Evolutionary conservation across 1,284 basidiomycete genomes (phyloP), one percentile per base, ranked within the genome.

Genomic region (Ustilago esculenta): DNA sequence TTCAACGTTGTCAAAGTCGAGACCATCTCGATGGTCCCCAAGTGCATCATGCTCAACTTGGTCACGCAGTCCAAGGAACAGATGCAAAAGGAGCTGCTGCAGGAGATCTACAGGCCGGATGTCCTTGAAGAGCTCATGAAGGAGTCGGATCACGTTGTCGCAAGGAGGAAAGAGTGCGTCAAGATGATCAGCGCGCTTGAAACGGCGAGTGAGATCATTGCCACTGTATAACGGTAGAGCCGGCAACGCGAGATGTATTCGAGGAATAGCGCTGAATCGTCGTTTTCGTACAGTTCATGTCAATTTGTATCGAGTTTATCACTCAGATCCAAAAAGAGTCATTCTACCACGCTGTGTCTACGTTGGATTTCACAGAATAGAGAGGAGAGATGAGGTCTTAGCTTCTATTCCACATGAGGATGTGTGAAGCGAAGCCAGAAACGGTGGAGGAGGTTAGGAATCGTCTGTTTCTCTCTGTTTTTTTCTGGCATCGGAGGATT

Each of bases 21-120:
- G 83, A 94, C 98, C 90, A 98, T 98, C 81, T 96, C 98, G 84
- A 98, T 98, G 94, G 92, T 99, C 9, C 96, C 96, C 17, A 84
- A 84, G 72, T 94, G 95, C 32, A 96, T 98, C 82, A 90, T 93
- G 51, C 86, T 94, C 77, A 98, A 92, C 21, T 88, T 98, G 25
- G 94, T 98, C 47, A 90, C 89, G 79, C 88, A 89, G 83, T 89
- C 93, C 67, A 97, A 97, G 84, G 94, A 98, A 84, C 89, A 91
- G 81, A 85, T 96, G 69, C 94, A 96, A 84, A 87, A 88, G 68
- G 92, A 94, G 84, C 86, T 96, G 40, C 84, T 96, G 34, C 75
- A 80, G 56, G 78, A 80, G 64, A 73, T 81, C 25, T 81, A 81
- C 73, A 60, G 75, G 42, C 67, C 69, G 23, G 79, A 79, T 20